Conservation (phyloP, 169 alveolate genomes). For the Plasmodium yoelii region DNA sequence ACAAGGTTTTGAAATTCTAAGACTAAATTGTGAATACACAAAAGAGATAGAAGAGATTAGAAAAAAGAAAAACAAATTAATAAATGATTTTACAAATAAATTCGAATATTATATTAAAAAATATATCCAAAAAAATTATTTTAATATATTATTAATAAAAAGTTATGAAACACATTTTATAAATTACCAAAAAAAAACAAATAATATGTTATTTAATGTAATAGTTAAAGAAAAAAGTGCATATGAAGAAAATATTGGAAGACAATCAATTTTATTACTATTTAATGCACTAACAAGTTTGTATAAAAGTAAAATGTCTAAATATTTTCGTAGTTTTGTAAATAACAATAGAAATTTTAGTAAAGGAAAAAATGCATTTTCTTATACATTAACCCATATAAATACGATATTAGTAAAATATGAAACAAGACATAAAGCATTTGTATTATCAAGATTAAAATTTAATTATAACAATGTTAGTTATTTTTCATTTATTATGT, state of each 20-base stretch:
- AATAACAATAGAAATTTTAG: slow-evolving; percentile 26
- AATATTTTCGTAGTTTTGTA: slow-evolving; percentile 25
- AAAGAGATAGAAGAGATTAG: slow-evolving; percentile 10
- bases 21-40: slow-evolving; percentile 1
- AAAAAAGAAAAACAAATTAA: neutral
- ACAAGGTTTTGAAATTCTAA: neutral
- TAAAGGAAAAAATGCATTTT: slow-evolving; percentile 35
- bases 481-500: slow-evolving; percentile 48
- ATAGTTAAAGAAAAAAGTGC: slow-evolving; percentile 44
- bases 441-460: slow-evolving; percentile 16
- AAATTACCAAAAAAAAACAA: slow-evolving; percentile 47
- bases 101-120: slow-evolving; percentile 12
- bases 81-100: slow-evolving; percentile 21
- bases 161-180: slow-evolving; percentile 47
- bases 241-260: slow-evolving; percentile 33
- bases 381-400: slow-evolving; percentile 34
- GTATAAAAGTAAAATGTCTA: slow-evolving; percentile 31
- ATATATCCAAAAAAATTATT: slow-evolving; percentile 24
- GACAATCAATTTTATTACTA: slow-evolving; percentile 12
- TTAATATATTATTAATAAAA: slow-evolving; percentile 22
- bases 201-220: slow-evolving; percentile 36
- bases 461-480: slow-evolving; percentile 44
- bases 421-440: slow-evolving; percentile 20
- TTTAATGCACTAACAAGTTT: slow-evolving; percentile 13
- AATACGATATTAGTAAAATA: slow-evolving; percentile 33